Evolutionary conservation across 257 asterid genomes (phyloP), one percentile per base, ranked within the genome.

Genomic region (Petunia secreta): DNA sequence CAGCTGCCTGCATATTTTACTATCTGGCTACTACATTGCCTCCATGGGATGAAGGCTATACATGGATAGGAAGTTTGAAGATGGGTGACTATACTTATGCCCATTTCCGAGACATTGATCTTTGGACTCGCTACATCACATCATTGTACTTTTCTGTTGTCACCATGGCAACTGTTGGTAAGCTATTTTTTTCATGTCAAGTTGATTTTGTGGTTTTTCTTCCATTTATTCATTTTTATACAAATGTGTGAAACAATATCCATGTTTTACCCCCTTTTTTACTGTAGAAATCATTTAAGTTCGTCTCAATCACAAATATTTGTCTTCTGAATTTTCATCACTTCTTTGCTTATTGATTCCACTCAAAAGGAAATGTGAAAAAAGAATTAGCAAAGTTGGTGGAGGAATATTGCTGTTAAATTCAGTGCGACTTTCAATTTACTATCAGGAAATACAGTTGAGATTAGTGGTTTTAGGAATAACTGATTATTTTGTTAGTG

Each of bases 101-200:
- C 39, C 73, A 89, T 78, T 92, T 90, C 84, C 79, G 97, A 79
- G 89, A 89, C 8, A 90, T 92, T 46, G 93, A 92, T 83, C 89
- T 92, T 55, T 92, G 97, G 97, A 92, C 88, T 1, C 95, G 97
- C 38, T 92, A 92, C 57, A 69, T 89, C 77, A 92, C 97, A 1
- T 87, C 97, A 0, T 75, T 92, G 8, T 92, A 92, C 74, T 92
- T 92, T 46, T 91, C 97, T 4, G 78, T 92, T 48, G 91, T 90
- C 64, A 92, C 97, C 68, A 90, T 92, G 97, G 97, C 93, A 11
- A 92, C 97, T 60, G 97, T 92, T 63, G 97, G 97, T 92, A 83
- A 75, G 85, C 80, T 80, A 74, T 46, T 81, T 63, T 43, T 64
- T 3, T 13, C 39, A 67, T n/a, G 77, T 67, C 8, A 0, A 73